Base-by-base conservation (phyloP, 73 alveolate genomes). In the Paraurostyla sp. region DNA sequence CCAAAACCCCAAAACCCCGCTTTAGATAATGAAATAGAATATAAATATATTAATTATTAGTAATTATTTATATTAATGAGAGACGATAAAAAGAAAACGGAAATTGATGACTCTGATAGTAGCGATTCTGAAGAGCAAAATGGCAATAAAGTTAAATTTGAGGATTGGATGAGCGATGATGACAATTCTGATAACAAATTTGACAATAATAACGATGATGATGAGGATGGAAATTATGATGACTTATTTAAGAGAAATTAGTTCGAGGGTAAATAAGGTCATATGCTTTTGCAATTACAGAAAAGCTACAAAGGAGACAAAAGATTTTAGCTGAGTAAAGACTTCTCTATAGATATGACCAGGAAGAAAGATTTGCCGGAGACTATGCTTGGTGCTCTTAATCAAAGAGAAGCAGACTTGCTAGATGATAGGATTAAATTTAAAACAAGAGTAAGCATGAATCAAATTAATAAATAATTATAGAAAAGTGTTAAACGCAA, bases 181-280 rank as follows among this genome's bases (percentile, higher is more conserved):
- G 58, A 38, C 6, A 58, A 65, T 36, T 38, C 56, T 65, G 58
- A 30, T 15, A 35, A 32, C 58, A n/a, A 65, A 3, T 22, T 11
- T 4, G 41, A 65, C 16, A 65, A 38, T 2, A 30, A 16, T 58
- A 35, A 33, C 15, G 59, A 73, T 20, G 45, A 38, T 2, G 46
- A 16, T 58, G 13, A 33, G 33, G 59, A 73, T 20, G 45, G 20
- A 1, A 50, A 73, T 25, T 45, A 42, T 43, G 48, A 45, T 2
- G 41, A 73, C 30, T 20, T 43, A 6, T 85, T 85, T 42, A 27
- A 27, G 7, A 38, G 80, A n/a, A 52, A 85, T 32, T 46, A 85
- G 27, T 71, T 29, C n/a, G 93, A 85, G 71, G 93, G 93, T 1
- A 29, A 45, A 18, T 42, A 85, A 25, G 93, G 93, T 46, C 93